Evolutionary conservation across 2,329 filamentous ascomycete species (phyloP).

Genomic region (Paecilomyces variotii): DNA sequence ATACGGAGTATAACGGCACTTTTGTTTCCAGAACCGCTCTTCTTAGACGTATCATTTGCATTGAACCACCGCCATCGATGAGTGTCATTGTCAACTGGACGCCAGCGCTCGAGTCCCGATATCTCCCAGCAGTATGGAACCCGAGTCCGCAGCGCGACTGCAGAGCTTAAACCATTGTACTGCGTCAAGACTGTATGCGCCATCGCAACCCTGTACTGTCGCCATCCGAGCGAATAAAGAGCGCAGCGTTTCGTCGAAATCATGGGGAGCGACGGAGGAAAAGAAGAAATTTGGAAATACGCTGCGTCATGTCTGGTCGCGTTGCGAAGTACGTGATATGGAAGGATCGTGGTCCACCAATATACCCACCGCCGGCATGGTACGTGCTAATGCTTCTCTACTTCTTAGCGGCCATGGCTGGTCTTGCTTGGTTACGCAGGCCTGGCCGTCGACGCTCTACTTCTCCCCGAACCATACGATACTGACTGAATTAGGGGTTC

Average conservation of each 20-base stretch:
- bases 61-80: constrained; percentile 4
- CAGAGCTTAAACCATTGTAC: neutral
- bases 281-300: neutral
- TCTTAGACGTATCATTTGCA: neutral
- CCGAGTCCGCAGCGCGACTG: constrained; percentile 1
- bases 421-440: neutral
- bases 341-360: neutral
- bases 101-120: neutral
- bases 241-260: neutral
- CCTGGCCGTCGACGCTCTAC: neutral
- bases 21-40: neutral
- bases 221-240: neutral
- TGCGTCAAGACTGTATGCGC: neutral
- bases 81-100: constrained; percentile 1
- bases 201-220: neutral
- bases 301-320: neutral
- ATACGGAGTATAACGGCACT: neutral
- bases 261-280: neutral
- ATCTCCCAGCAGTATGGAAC: constrained; percentile 9
- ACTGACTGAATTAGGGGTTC: neutral
- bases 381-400: neutral
- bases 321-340: neutral
- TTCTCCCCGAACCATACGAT: neutral
- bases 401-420: neutral
- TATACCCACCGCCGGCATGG: neutral